phyloP scores from a whole-genome alignment of 2,329 filamentous ascomycete genomes.

The Pyrenophora seminiperda region DNA sequence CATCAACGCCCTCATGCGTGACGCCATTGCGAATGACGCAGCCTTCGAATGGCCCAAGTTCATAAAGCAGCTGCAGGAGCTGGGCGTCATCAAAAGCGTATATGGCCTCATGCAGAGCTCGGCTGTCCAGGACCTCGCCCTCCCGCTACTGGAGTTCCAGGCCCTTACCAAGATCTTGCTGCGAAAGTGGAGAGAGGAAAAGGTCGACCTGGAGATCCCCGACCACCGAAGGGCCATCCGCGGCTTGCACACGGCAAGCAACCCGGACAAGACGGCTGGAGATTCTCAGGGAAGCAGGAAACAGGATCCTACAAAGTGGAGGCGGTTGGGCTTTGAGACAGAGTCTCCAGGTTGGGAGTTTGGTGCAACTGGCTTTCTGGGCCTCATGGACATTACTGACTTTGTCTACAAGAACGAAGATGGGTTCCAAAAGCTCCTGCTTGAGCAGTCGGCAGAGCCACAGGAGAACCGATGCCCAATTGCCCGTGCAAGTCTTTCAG shows the following conservation, averaged over 20 bases:
- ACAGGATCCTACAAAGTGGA: conserved; percentile 91
- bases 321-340: conserved; percentile 85
- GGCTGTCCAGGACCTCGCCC: conserved; percentile 84
- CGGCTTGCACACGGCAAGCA: conserved; percentile 81
- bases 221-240: conserved; percentile 90
- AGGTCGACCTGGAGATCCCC: conserved; percentile 80
- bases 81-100: conserved; percentile 90
- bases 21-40: conserved; percentile 78
- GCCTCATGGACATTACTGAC: conserved; percentile 96
- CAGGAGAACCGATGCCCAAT: conserved; percentile 79
- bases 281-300: conserved; percentile 63
- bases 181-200: conserved; percentile 84
- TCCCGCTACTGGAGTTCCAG: conserved; percentile 92
- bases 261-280: conserved; percentile 62
- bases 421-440: conserved; percentile 84
- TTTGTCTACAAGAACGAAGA: conserved; percentile 93
- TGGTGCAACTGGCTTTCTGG: conserved; percentile 81
- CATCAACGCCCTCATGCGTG: conserved; percentile 92
- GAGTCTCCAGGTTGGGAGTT: conserved; percentile 90
- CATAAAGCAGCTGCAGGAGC: conserved; percentile 88
- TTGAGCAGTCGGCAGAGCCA: conserved; percentile 82
- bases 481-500: conserved; percentile 80
- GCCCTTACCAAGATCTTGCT: conserved; percentile 85
- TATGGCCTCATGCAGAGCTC: conserved; percentile 93
- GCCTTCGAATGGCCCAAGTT: conserved; percentile 93